A percentile compares a stretch with the other conserved stretches of the same genome.
These are phyloP conservation scores for Chaetomiaceae sp. DNA, from an alignment of 2,329 filamentous ascomycete genomes.

Conservation along the genomic window DNA sequence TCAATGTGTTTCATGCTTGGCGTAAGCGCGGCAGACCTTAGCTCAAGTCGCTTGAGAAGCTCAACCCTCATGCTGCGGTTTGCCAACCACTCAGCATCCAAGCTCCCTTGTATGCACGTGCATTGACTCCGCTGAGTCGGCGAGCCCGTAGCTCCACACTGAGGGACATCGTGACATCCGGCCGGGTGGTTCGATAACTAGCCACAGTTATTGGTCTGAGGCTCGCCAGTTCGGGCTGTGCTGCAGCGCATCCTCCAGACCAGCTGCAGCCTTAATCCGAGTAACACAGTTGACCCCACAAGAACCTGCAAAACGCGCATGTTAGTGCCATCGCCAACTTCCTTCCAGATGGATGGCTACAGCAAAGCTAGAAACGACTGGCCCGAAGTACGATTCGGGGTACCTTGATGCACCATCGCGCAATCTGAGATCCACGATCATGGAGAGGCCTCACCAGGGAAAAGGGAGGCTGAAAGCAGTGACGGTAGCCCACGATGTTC, in stretches of 20 bases:
- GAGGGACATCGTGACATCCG: neutral
- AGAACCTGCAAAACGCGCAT: neutral
- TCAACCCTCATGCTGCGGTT: neutral
- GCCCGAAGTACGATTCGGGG: neutral
- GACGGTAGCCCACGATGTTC: neutral
- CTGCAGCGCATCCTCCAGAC: neutral
- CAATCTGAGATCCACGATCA: neutral
- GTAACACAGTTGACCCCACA: neutral
- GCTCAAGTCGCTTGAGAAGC: neutral
- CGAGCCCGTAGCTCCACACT: neutral
- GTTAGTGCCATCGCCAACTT: neutral
- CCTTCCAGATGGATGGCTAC: neutral
- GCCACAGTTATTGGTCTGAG: neutral
- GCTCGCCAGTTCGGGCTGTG: neutral
- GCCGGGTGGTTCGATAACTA: neutral
- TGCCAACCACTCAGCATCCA: neutral
- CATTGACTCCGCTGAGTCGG: neutral
- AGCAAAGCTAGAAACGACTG: neutral
- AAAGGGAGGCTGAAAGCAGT: neutral
- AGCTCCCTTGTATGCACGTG: neutral
- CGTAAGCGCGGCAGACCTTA: neutral
- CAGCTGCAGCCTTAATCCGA: neutral
- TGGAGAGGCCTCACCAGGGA: too few relatives aligned
- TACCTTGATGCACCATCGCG: neutral
- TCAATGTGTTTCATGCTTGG: neutral